Evolutionary conservation across 164 flowering plant species (phyloP).

Genomic region (Malania oleifera): DNA sequence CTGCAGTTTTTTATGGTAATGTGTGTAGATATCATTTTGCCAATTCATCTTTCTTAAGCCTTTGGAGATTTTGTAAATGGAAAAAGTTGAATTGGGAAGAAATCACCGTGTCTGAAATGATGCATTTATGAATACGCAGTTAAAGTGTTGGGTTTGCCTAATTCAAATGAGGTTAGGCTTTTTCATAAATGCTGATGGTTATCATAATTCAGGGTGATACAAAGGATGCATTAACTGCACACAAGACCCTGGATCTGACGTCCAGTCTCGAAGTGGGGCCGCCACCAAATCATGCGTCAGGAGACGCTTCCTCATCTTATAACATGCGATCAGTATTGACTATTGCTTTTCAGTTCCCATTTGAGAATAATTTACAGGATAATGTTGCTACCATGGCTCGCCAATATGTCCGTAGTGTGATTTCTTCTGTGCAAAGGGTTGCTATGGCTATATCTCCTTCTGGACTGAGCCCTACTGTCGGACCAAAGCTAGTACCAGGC

Average conservation of each 20-base stretch:
- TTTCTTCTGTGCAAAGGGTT: constrained; percentile 87
- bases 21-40: no score
- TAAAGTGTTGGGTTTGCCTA: not conserved
- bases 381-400: constrained; percentile 86
- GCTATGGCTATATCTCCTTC: constrained; percentile 86
- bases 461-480: constrained; percentile 45
- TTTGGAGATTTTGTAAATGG: no score
- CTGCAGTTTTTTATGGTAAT: no score
- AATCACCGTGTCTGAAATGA: not conserved
- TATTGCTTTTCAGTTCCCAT: constrained; percentile 95
- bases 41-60: no score
- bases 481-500: constrained; percentile 58
- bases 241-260: constrained; percentile 76
- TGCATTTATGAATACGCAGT: not conserved
- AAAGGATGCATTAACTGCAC: constrained; percentile 43
- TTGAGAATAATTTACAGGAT: constrained; percentile 67
- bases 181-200: constrained; percentile 8
- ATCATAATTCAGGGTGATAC: constrained; percentile 28
- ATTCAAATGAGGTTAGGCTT: not conserved
- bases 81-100: no score
- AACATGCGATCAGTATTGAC: constrained; percentile 66
- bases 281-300: constrained; percentile 32
- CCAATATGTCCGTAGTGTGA: constrained; percentile 85
- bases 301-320: constrained; percentile 33
- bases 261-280: constrained; percentile 91